Conservation (phyloP, 805 yeast species). For the Ogataea methanolica region DNA sequence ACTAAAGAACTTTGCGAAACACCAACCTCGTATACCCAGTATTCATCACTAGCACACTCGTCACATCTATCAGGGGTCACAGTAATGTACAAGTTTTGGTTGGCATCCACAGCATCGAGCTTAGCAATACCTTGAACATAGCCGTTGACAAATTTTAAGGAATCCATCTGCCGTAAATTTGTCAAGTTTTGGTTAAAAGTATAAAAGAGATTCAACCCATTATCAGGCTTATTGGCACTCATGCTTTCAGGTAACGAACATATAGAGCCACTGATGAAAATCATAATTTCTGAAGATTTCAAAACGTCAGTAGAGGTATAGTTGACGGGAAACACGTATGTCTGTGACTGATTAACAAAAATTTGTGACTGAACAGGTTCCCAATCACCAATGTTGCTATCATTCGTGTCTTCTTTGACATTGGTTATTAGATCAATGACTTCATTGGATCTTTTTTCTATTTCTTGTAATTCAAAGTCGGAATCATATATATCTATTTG, state of each 20-base stretch:
- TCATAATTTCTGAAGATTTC: conserved; percentile 40
- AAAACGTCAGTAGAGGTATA: conserved; percentile 39
- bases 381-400: conserved; percentile 5
- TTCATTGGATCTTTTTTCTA: neutral
- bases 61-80: conserved; percentile 22
- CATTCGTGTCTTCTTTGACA: neutral
- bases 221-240: conserved; percentile 6
- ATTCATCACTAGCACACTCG: conserved; percentile 13
- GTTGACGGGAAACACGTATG: conserved; percentile 23
- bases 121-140: conserved; percentile 21
- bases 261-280: conserved; percentile 48
- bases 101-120: conserved; percentile 7
- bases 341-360: conserved; percentile 5
- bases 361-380: conserved; percentile 8
- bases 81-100: conserved; percentile 15
- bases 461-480: neutral
- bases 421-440: too few species aligned
- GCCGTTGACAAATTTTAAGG: conserved; percentile 19
- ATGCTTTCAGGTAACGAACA: conserved; percentile 32
- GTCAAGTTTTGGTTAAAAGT: conserved; percentile 21
- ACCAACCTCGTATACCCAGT: conserved; percentile 64
- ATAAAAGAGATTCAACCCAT: conserved; percentile 24
- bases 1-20: conserved; percentile 56
- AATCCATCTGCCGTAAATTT: conserved; percentile 9
- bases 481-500: neutral